Evolutionary conservation across 2,329 filamentous ascomycete genomes (phyloP).

Genomic region (Leptographium lundbergii): DNA sequence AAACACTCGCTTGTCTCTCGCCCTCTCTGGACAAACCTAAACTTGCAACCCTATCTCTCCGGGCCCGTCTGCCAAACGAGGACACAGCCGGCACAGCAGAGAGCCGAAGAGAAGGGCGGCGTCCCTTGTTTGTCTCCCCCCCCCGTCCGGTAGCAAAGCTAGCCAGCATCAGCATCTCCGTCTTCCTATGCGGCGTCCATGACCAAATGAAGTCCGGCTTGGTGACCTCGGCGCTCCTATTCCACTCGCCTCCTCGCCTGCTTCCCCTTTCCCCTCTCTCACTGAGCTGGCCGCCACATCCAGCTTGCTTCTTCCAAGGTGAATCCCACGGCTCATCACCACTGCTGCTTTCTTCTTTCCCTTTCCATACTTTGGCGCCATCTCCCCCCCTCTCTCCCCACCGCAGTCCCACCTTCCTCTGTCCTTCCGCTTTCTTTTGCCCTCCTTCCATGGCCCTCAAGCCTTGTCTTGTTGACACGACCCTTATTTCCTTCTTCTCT

Average conservation of each 20-base stretch:
- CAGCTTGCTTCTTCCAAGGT: constrained; percentile 27
- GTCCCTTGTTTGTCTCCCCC: not conserved
- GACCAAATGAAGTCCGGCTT: constrained; percentile 32
- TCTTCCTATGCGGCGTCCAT: constrained; percentile 7
- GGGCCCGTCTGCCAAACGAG: not conserved
- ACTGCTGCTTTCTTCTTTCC: constrained; percentile 5
- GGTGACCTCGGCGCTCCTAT: constrained; percentile 28
- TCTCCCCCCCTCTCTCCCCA: not conserved
- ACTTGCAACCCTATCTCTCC: not conserved
- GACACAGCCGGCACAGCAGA: too few species aligned
- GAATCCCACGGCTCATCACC: constrained; percentile 18
- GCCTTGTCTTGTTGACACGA: constrained; percentile 5
- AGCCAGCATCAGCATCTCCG: not conserved
- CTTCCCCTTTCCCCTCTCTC: constrained; percentile 21
- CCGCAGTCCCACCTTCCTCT: not conserved
- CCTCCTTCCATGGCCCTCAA: constrained; percentile 8
- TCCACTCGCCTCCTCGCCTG: constrained; percentile 26
- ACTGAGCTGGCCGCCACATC: constrained; percentile 34
- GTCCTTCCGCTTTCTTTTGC: constrained; percentile 13
- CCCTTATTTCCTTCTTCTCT: constrained; percentile 11
- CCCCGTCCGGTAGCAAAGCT: too few species aligned
- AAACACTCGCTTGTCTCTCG: not conserved
- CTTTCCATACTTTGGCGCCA: constrained; percentile 4
- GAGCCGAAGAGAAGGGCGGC: too few species aligned
- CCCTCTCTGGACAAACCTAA: not conserved